A percentile compares a stretch with the other conserved stretches of the same genome.
Conservation (phyloP, 1,139 yeast genomes). For the Lodderomyces beijingensis region DNA sequence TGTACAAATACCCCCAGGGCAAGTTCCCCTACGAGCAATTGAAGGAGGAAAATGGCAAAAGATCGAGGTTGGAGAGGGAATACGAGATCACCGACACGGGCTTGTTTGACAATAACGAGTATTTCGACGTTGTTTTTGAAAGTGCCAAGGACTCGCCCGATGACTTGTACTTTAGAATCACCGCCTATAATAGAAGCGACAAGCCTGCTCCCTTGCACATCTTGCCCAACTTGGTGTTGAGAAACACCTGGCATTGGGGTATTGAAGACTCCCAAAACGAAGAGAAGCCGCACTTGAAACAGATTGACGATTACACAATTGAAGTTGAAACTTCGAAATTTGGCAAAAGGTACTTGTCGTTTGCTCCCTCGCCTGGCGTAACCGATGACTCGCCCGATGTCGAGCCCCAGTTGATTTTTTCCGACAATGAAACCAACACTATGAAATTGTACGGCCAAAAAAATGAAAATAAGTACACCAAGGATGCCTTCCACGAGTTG, state of each 20-base stretch:
- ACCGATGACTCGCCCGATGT: conserved; percentile 58
- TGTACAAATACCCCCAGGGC: conserved; percentile 87
- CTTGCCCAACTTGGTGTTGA: conserved; percentile 77
- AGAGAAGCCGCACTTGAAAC: conserved; percentile 50
- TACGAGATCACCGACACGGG: conserved; percentile 76
- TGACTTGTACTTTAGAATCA: conserved; percentile 76
- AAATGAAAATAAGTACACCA: conserved; percentile 57
- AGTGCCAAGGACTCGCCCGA: conserved; percentile 87
- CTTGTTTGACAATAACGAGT: conserved; percentile 70
- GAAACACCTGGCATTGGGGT: conserved; percentile 96
- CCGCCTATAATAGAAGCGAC: conserved; percentile 84
- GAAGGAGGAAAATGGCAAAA: conserved; percentile 61
- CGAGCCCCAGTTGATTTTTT: conserved; percentile 72
- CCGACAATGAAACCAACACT: conserved; percentile 86
- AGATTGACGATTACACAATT: conserved; percentile 44
- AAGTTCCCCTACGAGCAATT: conserved; percentile 80
- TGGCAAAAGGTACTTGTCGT: conserved; percentile 66
- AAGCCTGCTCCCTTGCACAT: conserved; percentile 86
- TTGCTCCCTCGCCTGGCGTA: conserved; percentile 88
- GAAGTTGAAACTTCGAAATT: conserved; percentile 66
- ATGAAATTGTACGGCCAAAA: conserved; percentile 60
- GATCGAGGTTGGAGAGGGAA: conserved; percentile 63
- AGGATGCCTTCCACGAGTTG: conserved; percentile 89
- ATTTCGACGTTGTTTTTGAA: conserved; percentile 88
- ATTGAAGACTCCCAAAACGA: conserved; percentile 41